Evolutionary conservation across 371 early-diverging fungal species (phyloP), one percentile per base, ranked within the genome.

Genomic region (Lichtheimia ramosa): DNA sequence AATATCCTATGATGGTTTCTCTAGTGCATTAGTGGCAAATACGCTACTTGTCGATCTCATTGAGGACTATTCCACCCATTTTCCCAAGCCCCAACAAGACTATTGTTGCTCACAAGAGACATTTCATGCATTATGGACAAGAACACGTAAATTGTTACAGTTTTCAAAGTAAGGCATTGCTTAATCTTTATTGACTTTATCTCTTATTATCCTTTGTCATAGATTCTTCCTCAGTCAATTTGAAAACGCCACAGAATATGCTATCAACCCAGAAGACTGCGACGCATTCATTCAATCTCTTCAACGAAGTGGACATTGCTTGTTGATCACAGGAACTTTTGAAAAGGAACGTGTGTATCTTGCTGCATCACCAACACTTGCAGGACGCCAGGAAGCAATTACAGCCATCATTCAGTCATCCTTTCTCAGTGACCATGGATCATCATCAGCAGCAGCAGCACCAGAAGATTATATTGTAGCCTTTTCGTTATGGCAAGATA

Each of bases 211-310:
- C 54, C 14, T n/a, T 18, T 28, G 5, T 46, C n/a, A 34, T 67
- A 86, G 84, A 56, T 81, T 81, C 6, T 81, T 91, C 59, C 85
- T 84, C 28, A 68, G 73, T 4, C 81, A 86, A 12, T 82, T 91
- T 28, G 91, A 91, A 61, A 89, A 89, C 70, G 76, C 90, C 0
- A 79, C 90, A 6, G 91, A 92, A 68, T 92, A 91, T 58, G 64
- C 73, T 6, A 66, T 92, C n/a, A 78, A 83, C 43, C 71, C 65
- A 41, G 85, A 77, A n/a, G 78, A 71, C 59, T 24, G 50, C 13
- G 74, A 69, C 4, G 56, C 61, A 7, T 68, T 91, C 52, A 69
- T 89, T 49, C 69, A 75, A n/a, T 73, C 70, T 55, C 78, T 92
- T 55, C 83, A 79, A 2, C 82, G 79, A 49, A 81, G 85, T 6